Percentiles rank a stretch among this genome's conserved stretches.
Conservation (phyloP, 192 early-diverging fungal species). For the Podila verticillata region DNA sequence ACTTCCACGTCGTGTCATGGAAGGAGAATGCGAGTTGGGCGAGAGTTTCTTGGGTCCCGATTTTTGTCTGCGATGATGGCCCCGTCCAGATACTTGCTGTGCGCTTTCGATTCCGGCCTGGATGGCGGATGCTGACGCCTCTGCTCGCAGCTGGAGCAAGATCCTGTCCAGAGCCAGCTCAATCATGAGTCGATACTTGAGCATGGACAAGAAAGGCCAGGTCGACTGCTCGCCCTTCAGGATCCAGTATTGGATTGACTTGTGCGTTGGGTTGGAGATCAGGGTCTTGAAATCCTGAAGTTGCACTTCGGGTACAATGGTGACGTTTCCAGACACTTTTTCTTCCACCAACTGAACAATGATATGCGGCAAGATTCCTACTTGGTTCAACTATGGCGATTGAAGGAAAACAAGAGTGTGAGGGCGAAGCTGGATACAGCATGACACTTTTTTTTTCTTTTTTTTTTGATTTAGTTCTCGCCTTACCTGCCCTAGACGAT, state of each 20-base stretch:
- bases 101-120: conserved; percentile 25
- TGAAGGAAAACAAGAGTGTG: background rate
- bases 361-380: conserved; percentile 67
- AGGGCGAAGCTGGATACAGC: background rate
- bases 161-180: conserved; percentile 74
- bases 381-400: conserved; percentile 58
- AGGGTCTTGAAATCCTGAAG: conserved; percentile 70
- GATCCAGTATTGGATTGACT: conserved; percentile 76
- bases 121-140: conserved; percentile 30
- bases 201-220: conserved; percentile 79
- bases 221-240: conserved; percentile 81
- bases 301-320: conserved; percentile 69
- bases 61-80: conserved; percentile 42
- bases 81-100: background rate
- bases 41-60: conserved; percentile 39
- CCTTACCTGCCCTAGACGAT: conserved; percentile 70
- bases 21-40: conserved; percentile 11
- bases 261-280: conserved; percentile 75
- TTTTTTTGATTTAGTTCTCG: background rate
- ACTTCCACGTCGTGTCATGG: conserved; percentile 24
- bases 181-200: conserved; percentile 72
- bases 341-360: conserved; percentile 69
- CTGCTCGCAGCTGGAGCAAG: conserved; percentile 28
- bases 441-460: background rate
- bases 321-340: conserved; percentile 74